These are phyloP conservation scores for Coniophora puteana DNA, from an alignment of 1,284 basidiomycete genomes.

Conservation along the genomic window DNA sequence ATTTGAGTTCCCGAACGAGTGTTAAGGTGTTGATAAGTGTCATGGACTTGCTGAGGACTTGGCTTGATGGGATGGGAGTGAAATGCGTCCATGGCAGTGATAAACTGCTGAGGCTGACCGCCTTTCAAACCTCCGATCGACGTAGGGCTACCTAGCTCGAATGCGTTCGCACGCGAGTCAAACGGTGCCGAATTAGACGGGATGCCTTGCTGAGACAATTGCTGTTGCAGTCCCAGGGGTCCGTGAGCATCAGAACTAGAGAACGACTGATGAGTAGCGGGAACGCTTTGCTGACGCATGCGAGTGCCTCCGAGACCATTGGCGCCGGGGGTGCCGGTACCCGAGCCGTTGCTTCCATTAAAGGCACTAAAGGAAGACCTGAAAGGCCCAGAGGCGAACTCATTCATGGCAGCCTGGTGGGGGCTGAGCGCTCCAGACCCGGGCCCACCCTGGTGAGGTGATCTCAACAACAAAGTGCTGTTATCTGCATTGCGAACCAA, in stretches of 20 bases:
- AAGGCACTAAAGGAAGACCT: conserved; percentile 34
- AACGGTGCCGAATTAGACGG: conserved; percentile 31
- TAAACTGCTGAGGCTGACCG: conserved; percentile 27
- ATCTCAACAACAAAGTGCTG: conserved; percentile 35
- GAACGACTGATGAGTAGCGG: conserved; percentile 23
- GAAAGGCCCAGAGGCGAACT: conserved; percentile 34
- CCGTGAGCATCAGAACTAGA: conserved; percentile 18
- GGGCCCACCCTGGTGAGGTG: conserved; percentile 32
- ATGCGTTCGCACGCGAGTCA: conserved; percentile 18
- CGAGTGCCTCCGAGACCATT: conserved; percentile 17
- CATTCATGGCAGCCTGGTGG: no score
- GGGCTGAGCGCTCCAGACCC: conserved; percentile 33
- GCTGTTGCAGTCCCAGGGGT: conserved; percentile 27
- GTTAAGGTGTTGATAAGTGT: conserved; percentile 29
- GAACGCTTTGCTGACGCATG: conserved; percentile 24
- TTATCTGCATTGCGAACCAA: conserved; percentile 33
- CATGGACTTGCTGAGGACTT: conserved; percentile 31
- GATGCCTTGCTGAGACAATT: conserved; percentile 35
- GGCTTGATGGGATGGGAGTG: conserved; percentile 25
- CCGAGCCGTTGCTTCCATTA: conserved; percentile 22
- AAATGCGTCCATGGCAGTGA: conserved; percentile 27
- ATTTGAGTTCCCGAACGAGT: conserved; percentile 23
- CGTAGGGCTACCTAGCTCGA: conserved; percentile 23
- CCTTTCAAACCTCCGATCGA: conserved; percentile 25
- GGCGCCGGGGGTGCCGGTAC: conserved; percentile 18